Evolutionary conservation across 192 early-diverging fungal genomes (phyloP).

Genomic region (Coemansia sp.): DNA sequence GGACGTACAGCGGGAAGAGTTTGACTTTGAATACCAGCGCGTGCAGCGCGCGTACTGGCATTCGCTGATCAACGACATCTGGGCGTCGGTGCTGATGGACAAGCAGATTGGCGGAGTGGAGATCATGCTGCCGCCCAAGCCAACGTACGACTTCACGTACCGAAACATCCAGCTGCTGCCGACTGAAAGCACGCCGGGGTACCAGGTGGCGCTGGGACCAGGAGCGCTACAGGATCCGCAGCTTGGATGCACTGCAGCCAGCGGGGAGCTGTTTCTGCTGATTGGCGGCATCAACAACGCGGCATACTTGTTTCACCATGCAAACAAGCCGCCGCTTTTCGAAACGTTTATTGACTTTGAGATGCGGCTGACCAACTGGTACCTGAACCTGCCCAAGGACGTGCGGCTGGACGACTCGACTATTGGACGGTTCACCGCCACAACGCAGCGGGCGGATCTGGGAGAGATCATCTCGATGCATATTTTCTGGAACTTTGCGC

Average conservation of each 20-base stretch:
- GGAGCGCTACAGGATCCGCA: constrained; percentile 30
- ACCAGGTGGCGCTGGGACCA: constrained; percentile 25
- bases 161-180: constrained; percentile 22
- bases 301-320: constrained; percentile 43
- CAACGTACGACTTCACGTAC: constrained; percentile 47
- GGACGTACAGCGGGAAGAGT: constrained; percentile 36
- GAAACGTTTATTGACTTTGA: constrained; percentile 48
- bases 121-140: constrained; percentile 34
- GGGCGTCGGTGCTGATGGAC: constrained; percentile 51
- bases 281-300: constrained; percentile 44
- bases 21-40: constrained; percentile 52
- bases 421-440: constrained; percentile 40
- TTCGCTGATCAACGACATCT: constrained; percentile 52
- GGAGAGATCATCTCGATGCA: constrained; percentile 50
- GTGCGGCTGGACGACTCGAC: constrained; percentile 45
- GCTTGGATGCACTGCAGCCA: constrained; percentile 41
- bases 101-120: constrained; percentile 47
- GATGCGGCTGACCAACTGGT: constrained; percentile 52
- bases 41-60: constrained; percentile 54
- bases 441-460: constrained; percentile 38
- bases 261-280: constrained; percentile 45
- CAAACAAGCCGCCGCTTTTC: constrained; percentile 24
- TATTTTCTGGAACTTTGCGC: constrained; percentile 52
- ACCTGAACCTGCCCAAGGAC: constrained; percentile 32
- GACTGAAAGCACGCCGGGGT: constrained; percentile 27